Evolutionary conservation across 2,329 filamentous ascomycete genomes (phyloP).

Genomic region (Fusarium miscanthi): DNA sequence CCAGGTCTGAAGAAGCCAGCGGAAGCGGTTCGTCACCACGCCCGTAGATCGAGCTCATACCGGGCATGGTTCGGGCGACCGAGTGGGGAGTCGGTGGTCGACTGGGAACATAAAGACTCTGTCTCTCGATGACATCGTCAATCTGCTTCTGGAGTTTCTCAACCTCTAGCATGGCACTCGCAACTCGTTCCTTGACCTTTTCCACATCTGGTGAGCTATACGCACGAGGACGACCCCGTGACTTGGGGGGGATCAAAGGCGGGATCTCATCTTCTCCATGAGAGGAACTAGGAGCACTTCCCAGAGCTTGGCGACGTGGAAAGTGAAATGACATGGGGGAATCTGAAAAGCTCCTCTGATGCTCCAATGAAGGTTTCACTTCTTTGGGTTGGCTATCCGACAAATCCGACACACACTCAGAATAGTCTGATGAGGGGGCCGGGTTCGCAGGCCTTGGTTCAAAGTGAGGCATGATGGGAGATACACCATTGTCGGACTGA

Average conservation of each 20-base stretch:
- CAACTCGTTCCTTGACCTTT: conserved; percentile 65
- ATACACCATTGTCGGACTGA: conserved; percentile 55
- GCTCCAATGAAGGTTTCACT: conserved; percentile 47
- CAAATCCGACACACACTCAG: conserved; percentile 48
- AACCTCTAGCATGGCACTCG: conserved; percentile 67
- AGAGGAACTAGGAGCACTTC: conserved; percentile 37
- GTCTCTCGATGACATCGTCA: conserved; percentile 68
- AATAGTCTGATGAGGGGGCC: conserved; percentile 49
- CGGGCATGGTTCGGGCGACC: conserved; percentile 46
- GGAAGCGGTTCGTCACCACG: conserved; percentile 13
- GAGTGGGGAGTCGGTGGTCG: conserved; percentile 64
- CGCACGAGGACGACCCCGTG: conserved; percentile 54
- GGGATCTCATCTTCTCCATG: conserved; percentile 45
- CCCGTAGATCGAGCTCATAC: conserved; percentile 43
- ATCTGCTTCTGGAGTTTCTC: conserved; percentile 69
- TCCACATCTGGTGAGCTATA: conserved; percentile 61
- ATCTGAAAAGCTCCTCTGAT: conserved; percentile 59
- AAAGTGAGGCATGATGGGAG: conserved; percentile 67
- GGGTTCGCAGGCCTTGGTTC: conserved; percentile 52
- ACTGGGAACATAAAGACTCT: conserved; percentile 66
- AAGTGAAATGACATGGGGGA: conserved; percentile 65
- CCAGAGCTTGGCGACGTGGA: conserved; percentile 57
- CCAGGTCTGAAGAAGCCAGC: conserved; percentile 54
- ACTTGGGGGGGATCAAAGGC: conserved; percentile 57
- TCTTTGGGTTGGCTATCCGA: conserved; percentile 37